Percentiles rank a stretch among this genome's conserved stretches.
Evolutionary conservation across 495 filamentous ascomycete genomes (phyloP).

Genomic region (Podospora australis): DNA sequence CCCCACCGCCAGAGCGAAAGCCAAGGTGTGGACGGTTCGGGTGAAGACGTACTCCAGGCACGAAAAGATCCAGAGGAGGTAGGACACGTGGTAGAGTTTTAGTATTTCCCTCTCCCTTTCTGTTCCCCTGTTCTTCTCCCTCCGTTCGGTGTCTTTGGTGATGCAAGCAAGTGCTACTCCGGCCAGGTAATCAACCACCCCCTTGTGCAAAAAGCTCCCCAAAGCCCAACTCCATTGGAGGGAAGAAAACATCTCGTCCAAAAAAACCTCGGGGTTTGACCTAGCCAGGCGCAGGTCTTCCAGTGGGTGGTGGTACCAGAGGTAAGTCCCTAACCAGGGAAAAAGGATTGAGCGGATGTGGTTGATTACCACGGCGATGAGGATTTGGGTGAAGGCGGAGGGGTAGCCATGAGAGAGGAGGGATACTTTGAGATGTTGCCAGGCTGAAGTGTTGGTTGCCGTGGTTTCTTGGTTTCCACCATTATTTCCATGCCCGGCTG

Average conservation of each 20-base stretch:
- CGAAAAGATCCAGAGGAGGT: conserved; percentile 16
- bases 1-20: conserved; percentile 14
- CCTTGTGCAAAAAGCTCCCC: not conserved
- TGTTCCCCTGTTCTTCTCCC: no score
- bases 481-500: no score
- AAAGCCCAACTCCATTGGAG: conserved; percentile 1
- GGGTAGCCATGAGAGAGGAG: conserved; percentile 12
- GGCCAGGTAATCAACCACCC: not conserved
- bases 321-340: conserved; percentile 8
- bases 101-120: no score
- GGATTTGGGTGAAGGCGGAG: conserved; percentile 3
- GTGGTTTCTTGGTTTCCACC: no score
- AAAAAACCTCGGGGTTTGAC: conserved; percentile 21
- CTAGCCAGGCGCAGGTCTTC: conserved; percentile 19
- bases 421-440: conserved; percentile 4
- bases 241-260: conserved; percentile 10
- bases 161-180: not conserved
- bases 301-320: conserved; percentile 15
- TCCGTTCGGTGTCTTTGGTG: no score
- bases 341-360: conserved; percentile 19
- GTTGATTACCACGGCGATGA: conserved; percentile 15
- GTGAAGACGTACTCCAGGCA: conserved; percentile 19
- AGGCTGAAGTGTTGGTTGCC: no score
- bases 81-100: no score
- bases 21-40: conserved; percentile 8